A percentile compares a stretch with the other conserved stretches of the same genome.
Conservation (phyloP, 768 basidiomycete species). For the Mycena leptocephala region DNA sequence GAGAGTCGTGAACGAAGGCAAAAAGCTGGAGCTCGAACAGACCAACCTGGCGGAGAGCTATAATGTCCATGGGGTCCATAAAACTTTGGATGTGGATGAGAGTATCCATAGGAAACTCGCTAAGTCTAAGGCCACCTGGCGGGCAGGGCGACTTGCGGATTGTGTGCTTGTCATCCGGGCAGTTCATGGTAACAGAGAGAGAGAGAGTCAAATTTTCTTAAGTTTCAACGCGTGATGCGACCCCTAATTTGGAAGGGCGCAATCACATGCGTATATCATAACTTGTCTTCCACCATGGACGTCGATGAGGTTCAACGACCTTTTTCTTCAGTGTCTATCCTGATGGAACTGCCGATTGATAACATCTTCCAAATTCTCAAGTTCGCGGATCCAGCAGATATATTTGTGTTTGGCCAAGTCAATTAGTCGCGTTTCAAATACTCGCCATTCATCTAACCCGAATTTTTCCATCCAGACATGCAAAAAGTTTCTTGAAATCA, state of each 20-base stretch:
- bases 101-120: conserved; percentile 36
- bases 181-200: neutral
- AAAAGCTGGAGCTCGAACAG: neutral
- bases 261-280: neutral
- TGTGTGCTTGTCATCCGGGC: neutral
- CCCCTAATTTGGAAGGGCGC: neutral
- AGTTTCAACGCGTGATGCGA: neutral
- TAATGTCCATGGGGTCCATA: conserved; percentile 35
- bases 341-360: conserved; percentile 18
- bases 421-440: neutral
- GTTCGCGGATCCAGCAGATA: conserved; percentile 7
- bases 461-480: neutral
- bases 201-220: neutral
- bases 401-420: conserved; percentile 7
- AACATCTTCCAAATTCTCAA: conserved; percentile 17
- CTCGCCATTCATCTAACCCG: neutral
- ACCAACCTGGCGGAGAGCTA: conserved; percentile 36
- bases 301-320: neutral
- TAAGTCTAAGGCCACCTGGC: neutral
- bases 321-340: neutral
- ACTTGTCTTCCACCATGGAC: neutral
- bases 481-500: neutral
- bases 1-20: neutral
- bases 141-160: neutral
- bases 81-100: conserved; percentile 37